phyloP scores from a whole-genome alignment of 1,284 basidiomycete genomes.

The Moniliophthora roreri region DNA sequence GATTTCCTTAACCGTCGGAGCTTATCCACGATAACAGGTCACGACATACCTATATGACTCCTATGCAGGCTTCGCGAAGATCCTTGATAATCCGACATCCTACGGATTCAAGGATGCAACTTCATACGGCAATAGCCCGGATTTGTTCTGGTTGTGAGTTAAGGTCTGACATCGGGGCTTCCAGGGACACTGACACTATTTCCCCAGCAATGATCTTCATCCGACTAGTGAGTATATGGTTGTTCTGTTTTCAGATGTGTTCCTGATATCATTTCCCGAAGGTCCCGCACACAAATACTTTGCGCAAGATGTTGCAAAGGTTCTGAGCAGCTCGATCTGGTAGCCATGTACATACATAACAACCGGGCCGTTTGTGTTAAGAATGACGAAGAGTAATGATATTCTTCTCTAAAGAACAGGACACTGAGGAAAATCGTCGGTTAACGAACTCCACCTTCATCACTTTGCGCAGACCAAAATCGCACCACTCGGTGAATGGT shows the following conservation, averaged over 20 bases:
- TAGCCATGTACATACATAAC: too few species aligned
- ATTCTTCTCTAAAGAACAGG: too few species aligned
- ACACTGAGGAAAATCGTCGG: too few species aligned
- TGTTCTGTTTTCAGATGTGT: not conserved
- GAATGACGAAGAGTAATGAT: too few species aligned
- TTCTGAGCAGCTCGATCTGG: too few species aligned
- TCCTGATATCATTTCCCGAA: not conserved
- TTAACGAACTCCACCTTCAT: too few species aligned
- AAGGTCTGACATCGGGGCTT: not conserved
- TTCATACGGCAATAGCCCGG: constrained; percentile 42
- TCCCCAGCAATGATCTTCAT: constrained; percentile 40
- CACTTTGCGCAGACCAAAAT: too few species aligned
- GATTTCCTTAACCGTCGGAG: not conserved
- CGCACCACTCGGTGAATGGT: too few species aligned
- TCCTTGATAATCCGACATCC: constrained; percentile 45
- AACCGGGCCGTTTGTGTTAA: too few species aligned
- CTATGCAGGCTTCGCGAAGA: constrained; percentile 46
- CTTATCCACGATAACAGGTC: constrained; percentile 33
- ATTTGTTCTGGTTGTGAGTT: constrained; percentile 58
- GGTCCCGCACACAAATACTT: not conserved
- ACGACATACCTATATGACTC: constrained; percentile 53
- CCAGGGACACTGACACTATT: not conserved
- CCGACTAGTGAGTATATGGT: constrained; percentile 39
- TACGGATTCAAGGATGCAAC: constrained; percentile 56
- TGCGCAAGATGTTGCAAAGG: too few species aligned